Evolutionary conservation across 2,329 filamentous ascomycete species (phyloP).

Genomic region (Colletotrichum viniferum): DNA sequence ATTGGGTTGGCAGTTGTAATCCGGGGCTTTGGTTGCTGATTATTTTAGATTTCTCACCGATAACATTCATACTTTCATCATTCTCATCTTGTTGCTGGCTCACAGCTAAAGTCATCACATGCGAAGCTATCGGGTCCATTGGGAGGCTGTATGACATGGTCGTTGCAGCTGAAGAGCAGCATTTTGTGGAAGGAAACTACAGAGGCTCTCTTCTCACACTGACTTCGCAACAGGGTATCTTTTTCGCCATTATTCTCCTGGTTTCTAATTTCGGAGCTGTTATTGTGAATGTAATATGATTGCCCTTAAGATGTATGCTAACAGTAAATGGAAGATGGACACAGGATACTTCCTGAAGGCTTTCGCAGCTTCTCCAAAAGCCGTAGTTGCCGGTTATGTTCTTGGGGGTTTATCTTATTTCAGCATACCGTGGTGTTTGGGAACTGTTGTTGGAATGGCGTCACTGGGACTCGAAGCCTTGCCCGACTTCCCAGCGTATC

Average conservation of each 20-base stretch:
- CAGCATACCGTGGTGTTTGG: conserved; percentile 57
- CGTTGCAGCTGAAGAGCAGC: conserved; percentile 42
- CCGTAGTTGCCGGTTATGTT: conserved; percentile 56
- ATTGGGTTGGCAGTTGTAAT: neutral
- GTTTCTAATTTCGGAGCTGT: conserved; percentile 50
- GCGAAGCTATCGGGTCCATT: conserved; percentile 51
- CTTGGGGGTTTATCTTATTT: conserved; percentile 57
- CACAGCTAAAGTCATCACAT: conserved; percentile 46
- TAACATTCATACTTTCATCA: conserved; percentile 59
- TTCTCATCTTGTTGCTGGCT: conserved; percentile 49
- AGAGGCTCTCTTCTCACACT: conserved; percentile 61
- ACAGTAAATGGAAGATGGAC: conserved; percentile 18
- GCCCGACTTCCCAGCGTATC: conserved; percentile 58
- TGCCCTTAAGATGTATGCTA: neutral
- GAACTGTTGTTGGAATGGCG: conserved; percentile 53
- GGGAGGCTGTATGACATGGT: conserved; percentile 55
- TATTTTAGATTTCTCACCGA: conserved; percentile 41
- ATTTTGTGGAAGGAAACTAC: conserved; percentile 56
- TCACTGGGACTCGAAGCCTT: conserved; percentile 52
- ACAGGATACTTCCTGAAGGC: conserved; percentile 59
- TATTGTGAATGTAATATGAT: neutral
- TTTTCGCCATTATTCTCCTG: neutral
- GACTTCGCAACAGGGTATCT: conserved; percentile 29
- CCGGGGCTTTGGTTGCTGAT: neutral
- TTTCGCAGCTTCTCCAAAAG: conserved; percentile 49